phyloP scores from a whole-genome alignment of 2,329 filamentous ascomycete genomes.

The Claviceps digitariae region DNA sequence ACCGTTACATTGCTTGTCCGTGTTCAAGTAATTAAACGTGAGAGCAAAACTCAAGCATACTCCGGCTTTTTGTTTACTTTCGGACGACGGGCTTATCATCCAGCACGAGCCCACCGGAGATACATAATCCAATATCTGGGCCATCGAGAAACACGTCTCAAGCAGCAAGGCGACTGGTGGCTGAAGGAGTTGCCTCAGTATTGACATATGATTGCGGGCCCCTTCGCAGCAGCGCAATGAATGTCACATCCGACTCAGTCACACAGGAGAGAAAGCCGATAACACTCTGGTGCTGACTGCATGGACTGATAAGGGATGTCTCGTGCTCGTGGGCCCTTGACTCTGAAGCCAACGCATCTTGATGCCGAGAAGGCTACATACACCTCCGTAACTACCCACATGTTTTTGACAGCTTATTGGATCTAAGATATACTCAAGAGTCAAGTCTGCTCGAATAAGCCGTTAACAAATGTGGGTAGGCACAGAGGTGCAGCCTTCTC shows the following conservation, averaged over 20 bases:
- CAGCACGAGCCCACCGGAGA: background rate
- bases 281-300: background rate
- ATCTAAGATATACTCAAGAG: too few relatives aligned
- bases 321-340: background rate
- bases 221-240: background rate
- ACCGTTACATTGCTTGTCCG: background rate
- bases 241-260: background rate
- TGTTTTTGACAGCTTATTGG: too few relatives aligned
- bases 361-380: too few relatives aligned
- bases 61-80: background rate
- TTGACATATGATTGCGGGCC: background rate
- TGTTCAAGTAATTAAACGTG: background rate
- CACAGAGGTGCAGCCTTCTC: too few relatives aligned
- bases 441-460: too few relatives aligned
- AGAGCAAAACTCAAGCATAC: background rate
- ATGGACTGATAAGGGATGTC: background rate
- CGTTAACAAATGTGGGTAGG: too few relatives aligned
- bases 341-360: background rate
- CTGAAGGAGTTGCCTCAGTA: background rate
- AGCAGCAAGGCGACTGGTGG: background rate
- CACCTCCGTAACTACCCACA: too few relatives aligned
- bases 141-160: background rate
- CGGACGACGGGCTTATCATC: slow-evolving; percentile 1
- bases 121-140: background rate
- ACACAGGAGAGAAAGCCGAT: background rate